phyloP scores from a whole-genome alignment of 2,329 filamentous ascomycete species.

The Magnaporthiopsis poae region DNA sequence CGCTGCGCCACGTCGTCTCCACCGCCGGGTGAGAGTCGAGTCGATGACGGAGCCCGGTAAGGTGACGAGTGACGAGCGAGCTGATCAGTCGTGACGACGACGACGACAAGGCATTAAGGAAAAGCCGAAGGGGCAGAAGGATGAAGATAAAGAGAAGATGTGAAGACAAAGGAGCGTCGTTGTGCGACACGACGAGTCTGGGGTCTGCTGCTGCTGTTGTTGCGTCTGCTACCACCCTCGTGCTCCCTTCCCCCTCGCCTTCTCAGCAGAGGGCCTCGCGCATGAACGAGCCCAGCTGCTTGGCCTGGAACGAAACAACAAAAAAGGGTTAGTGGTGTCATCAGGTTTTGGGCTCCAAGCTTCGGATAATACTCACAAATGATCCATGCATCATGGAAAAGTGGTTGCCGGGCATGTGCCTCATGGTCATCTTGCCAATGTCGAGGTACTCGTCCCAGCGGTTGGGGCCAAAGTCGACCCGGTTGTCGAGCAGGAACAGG shows the following conservation, averaged over 20 bases:
- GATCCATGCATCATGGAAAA: conserved; percentile 67
- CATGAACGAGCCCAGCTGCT: conserved; percentile 25
- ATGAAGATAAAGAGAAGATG: not conserved
- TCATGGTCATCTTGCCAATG: conserved; percentile 49
- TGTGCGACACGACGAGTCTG: not conserved
- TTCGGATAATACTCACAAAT: conserved; percentile 23
- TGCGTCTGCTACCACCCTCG: not conserved
- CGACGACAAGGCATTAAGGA: not conserved
- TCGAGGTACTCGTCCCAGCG: conserved; percentile 60
- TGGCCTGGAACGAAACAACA: conserved; percentile 21
- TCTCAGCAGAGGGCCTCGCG: conserved; percentile 23
- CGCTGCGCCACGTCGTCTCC: not conserved
- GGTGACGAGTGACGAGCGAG: not conserved
- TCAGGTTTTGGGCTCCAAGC: not conserved
- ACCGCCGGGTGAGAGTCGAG: not conserved
- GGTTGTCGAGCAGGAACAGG: conserved; percentile 63
- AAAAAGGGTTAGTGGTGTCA: conserved; percentile 13
- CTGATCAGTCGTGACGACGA: not conserved
- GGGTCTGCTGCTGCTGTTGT: not conserved
- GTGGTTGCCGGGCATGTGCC: conserved; percentile 63
- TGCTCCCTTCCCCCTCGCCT: not conserved
- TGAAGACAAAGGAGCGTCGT: not conserved
- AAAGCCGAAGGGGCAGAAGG: not conserved
- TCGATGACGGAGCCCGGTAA: not conserved
- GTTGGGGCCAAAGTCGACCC: conserved; percentile 61